These are phyloP conservation scores for Gentiana straminea DNA, from an alignment of 257 asterid species.

Conservation along the genomic window DNA sequence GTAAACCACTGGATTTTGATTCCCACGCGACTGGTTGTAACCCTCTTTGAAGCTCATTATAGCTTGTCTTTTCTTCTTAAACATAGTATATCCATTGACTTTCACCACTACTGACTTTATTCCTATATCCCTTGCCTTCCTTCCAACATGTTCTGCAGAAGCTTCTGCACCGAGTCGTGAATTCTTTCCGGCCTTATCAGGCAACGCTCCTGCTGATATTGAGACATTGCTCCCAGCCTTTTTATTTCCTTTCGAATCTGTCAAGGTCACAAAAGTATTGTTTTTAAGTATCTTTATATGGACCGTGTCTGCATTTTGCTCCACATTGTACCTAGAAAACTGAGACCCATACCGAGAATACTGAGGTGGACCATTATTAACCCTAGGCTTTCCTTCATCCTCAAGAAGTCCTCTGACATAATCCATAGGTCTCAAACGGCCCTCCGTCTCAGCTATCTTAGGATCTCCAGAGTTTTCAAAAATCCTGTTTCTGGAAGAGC, in stretches of 20 bases:
- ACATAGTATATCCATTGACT: constrained; percentile 60
- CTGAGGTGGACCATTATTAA: background rate
- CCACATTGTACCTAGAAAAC: constrained; percentile 19
- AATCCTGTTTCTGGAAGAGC: constrained; percentile 1
- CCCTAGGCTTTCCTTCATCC: constrained; percentile 1
- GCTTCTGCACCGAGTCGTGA: constrained; percentile 68
- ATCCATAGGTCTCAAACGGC: constrained; percentile 18
- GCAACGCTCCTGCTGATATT: constrained; percentile 55
- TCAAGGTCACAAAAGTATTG: constrained; percentile 66
- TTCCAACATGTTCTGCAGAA: constrained; percentile 82
- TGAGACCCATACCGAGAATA: constrained; percentile 4
- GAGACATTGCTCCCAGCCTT: constrained; percentile 33
- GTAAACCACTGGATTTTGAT: constrained; percentile 55
- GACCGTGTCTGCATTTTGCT: constrained; percentile 74
- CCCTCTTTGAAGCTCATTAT: constrained; percentile 77
- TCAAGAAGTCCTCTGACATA: constrained; percentile 13
- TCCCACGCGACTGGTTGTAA: constrained; percentile 55
- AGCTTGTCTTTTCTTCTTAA: constrained; percentile 70
- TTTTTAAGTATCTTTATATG: constrained; percentile 82
- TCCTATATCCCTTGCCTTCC: constrained; percentile 49
- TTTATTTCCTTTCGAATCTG: constrained; percentile 72
- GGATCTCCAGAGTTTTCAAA: constrained; percentile 21
- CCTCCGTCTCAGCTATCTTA: constrained; percentile 23
- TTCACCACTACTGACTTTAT: constrained; percentile 74
- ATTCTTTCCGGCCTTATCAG: constrained; percentile 59